Percentiles rank a stretch among this genome's conserved stretches.
These are phyloP conservation scores for Berberis thunbergii DNA, from an alignment of 164 flowering plant species.

Conservation along the genomic window DNA sequence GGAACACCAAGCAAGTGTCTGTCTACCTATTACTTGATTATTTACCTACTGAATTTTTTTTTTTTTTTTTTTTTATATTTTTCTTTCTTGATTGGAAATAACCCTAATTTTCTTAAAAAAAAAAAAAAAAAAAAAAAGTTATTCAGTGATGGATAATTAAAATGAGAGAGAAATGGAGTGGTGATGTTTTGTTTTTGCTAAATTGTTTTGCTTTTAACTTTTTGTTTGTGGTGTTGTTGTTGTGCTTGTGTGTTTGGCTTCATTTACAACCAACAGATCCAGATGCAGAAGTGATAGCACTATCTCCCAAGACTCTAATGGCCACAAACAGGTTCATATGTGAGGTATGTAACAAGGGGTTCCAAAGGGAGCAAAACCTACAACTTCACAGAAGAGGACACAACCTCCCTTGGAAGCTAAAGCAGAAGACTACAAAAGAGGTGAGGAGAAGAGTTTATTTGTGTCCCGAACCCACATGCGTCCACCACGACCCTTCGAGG, in stretches of 20 bases:
- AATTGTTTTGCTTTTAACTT: slow-evolving; percentile 5
- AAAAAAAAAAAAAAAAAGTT: too few species aligned
- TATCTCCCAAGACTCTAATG: slow-evolving; percentile 85
- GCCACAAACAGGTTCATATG: slow-evolving; percentile 89
- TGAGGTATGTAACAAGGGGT: slow-evolving; percentile 91
- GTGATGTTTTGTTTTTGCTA: neutral
- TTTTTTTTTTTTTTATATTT: too few species aligned
- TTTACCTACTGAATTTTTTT: neutral
- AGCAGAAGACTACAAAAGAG: slow-evolving; percentile 71
- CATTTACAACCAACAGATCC: slow-evolving; percentile 45
- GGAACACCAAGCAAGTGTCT: slow-evolving; percentile 74
- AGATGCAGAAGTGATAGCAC: slow-evolving; percentile 82
- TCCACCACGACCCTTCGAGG: slow-evolving; percentile 79
- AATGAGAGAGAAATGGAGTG: neutral
- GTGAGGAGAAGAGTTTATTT: slow-evolving; percentile 67
- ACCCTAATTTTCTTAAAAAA: slow-evolving; percentile 10
- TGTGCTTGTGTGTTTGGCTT: slow-evolving; percentile 11
- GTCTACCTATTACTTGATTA: too few species aligned
- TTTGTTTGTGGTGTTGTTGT: slow-evolving; percentile 7
- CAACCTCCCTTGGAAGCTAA: slow-evolving; percentile 87
- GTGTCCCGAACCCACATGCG: slow-evolving; percentile 86
- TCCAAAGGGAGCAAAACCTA: slow-evolving; percentile 85
- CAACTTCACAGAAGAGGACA: slow-evolving; percentile 96
- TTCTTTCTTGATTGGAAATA: neutral
- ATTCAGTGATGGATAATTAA: neutral